Evolutionary conservation across 2,329 filamentous ascomycete genomes (phyloP).

Genomic region (Aspergillus calidoustus): DNA sequence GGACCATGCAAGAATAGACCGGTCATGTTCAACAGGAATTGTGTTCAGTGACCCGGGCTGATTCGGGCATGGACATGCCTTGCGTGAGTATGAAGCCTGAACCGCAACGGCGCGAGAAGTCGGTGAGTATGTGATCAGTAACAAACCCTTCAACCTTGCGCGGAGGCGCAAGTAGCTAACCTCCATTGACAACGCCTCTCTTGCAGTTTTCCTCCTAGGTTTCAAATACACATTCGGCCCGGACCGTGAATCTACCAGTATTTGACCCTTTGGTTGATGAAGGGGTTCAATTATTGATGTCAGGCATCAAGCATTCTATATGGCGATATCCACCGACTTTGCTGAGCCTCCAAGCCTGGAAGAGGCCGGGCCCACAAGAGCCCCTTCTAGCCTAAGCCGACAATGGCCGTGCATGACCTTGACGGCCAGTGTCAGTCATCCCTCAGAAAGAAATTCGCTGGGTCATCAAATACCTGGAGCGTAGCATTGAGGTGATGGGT

Average conservation of each 20-base stretch:
- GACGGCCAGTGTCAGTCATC: neutral
- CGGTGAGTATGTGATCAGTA: constrained; percentile 20
- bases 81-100: constrained; percentile 2
- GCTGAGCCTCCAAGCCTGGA: neutral
- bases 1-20: constrained; percentile 12
- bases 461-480: neutral
- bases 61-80: neutral
- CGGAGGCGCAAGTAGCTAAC: neutral
- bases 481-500: neutral
- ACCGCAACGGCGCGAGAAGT: neutral
- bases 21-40: neutral
- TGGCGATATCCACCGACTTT: neutral
- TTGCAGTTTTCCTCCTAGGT: neutral
- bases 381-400: neutral
- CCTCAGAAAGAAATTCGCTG: neutral
- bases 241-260: constrained; percentile 13
- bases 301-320: neutral
- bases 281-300: neutral
- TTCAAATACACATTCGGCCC: constrained; percentile 10
- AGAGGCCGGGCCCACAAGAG: neutral
- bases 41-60: neutral
- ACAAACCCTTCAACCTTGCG: neutral
- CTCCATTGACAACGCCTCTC: neutral
- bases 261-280: neutral
- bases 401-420: neutral